Evolutionary conservation across 2,329 filamentous ascomycete genomes (phyloP).

Genomic region (Mycogone perniciosa): DNA sequence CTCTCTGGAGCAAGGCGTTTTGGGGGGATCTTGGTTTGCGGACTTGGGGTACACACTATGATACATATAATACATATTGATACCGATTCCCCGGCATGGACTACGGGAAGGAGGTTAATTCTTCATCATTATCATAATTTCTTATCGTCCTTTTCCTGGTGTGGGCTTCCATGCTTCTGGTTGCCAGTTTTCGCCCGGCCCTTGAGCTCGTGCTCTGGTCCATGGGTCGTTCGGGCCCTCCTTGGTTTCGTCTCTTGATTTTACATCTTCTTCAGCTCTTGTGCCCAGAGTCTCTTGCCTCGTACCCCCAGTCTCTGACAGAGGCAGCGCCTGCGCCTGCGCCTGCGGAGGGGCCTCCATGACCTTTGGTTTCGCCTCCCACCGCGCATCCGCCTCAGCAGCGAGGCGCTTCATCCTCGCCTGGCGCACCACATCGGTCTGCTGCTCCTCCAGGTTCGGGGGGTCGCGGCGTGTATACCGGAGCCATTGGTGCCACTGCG

Average conservation of each 20-base stretch:
- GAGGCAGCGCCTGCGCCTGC: constrained; percentile 17
- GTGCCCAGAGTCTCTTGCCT: background rate
- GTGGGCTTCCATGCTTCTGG: constrained; percentile 55
- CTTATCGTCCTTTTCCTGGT: constrained; percentile 27
- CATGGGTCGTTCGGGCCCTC: constrained; percentile 45
- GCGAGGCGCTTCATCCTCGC: constrained; percentile 49
- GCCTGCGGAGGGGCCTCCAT: constrained; percentile 30
- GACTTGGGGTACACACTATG: constrained; percentile 14
- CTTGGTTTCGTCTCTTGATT: constrained; percentile 7
- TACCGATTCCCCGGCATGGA: background rate
- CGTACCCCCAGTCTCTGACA: background rate
- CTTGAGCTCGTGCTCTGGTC: constrained; percentile 41
- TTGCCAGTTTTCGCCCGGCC: constrained; percentile 61
- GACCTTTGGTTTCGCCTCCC: constrained; percentile 52
- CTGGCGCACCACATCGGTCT: constrained; percentile 46
- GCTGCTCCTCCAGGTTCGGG: constrained; percentile 52
- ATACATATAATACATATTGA: constrained; percentile 9
- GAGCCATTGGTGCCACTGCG: constrained; percentile 64
- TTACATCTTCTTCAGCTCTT: background rate
- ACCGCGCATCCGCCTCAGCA: constrained; percentile 56
- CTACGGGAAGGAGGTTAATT: background rate
- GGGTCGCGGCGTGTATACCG: constrained; percentile 51
- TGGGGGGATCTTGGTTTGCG: background rate
- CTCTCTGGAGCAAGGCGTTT: constrained; percentile 9
- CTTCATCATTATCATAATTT: background rate